Percentiles rank a stretch among this genome's conserved stretches.
Conservation (phyloP, 192 early-diverging fungal species). For the Pilobolus umbonatus region DNA sequence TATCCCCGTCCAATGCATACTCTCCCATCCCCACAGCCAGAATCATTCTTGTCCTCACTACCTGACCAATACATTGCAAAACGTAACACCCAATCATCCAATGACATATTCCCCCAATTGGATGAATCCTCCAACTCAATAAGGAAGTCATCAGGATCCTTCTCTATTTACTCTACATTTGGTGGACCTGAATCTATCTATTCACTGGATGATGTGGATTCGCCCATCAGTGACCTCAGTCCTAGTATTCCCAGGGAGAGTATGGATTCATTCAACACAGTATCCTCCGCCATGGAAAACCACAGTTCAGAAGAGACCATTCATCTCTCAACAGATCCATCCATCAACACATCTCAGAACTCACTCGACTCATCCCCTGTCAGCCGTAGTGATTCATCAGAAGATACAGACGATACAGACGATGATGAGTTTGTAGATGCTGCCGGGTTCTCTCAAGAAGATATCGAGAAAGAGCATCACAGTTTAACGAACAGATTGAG, state of each 20-base stretch:
- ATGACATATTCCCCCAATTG: too few species aligned
- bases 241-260: background rate
- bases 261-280: slow-evolving; percentile 19
- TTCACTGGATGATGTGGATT: slow-evolving; percentile 4
- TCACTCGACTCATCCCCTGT: too few species aligned
- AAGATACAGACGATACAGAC: slow-evolving; percentile 14
- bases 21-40: background rate
- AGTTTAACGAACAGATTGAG: slow-evolving; percentile 28
- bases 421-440: slow-evolving; percentile 32
- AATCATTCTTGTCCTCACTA: background rate
- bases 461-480: slow-evolving; percentile 16
- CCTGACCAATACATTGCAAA: background rate
- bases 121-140: background rate
- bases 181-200: background rate
- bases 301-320: too few species aligned
- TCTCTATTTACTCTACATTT: slow-evolving; percentile 20
- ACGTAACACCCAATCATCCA: too few species aligned
- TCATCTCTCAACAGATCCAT: too few species aligned
- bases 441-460: slow-evolving; percentile 15
- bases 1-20: background rate
- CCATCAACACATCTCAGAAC: too few species aligned
- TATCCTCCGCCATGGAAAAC: slow-evolving; percentile 4
- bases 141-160: slow-evolving; percentile 13
- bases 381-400: too few species aligned
- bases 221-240: background rate